phyloP scores from a whole-genome alignment of 73 alveolate species.

The Paramecium pentaurelia region DNA sequence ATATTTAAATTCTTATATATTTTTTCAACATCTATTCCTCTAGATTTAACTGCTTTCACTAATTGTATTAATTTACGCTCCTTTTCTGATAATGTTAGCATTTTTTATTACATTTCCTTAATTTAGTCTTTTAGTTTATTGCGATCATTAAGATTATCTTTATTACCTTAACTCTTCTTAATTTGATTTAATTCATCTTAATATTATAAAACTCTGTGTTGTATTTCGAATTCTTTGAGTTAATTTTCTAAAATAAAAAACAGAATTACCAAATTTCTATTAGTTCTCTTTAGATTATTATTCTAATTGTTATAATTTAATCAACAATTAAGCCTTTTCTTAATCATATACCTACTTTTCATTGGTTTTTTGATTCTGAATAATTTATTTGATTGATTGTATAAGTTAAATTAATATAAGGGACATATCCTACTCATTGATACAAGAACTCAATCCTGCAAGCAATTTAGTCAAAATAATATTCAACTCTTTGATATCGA shows the following conservation, averaged over 20 bases:
- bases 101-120: neutral
- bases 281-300: neutral
- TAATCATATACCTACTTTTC: neutral
- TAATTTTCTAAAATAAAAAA: neutral
- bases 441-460: neutral
- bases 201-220: neutral
- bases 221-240: neutral
- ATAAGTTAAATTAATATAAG: neutral
- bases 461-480: neutral
- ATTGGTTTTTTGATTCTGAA: neutral
- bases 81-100: neutral
- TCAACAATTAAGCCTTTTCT: neutral
- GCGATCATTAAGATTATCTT: neutral
- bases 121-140: neutral
- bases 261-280: neutral
- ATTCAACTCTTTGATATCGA: neutral
- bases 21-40: constrained; percentile 27
- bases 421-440: neutral
- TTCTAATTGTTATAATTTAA: neutral
- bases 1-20: neutral
- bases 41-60: neutral
- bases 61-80: neutral
- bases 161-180: neutral
- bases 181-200: neutral
- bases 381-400: neutral